Base-by-base conservation (phyloP, 208 protist genomes). In the Endotrypanum monterogeii region DNA sequence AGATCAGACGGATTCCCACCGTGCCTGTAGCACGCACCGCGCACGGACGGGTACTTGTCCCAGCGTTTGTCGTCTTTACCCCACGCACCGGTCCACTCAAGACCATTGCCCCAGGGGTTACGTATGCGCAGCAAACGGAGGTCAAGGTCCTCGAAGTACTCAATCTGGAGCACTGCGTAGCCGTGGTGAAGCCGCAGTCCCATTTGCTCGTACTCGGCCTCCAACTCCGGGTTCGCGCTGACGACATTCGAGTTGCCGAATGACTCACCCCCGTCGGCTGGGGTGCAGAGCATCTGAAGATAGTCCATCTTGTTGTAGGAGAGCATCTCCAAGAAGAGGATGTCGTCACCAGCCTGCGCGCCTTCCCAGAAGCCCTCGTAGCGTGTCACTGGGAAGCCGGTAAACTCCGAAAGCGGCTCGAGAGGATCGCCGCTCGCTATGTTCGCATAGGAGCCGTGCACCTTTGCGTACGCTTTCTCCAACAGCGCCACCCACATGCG, bases 401-500 rank as follows among this genome's bases (percentile, higher is more conserved):
- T 94, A 51, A 94, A 85, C 72, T 96, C 92, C 28, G 83, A 72
- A 14, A 96, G 72, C 12, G 89, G 86, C 70, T 94, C 80, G 32
- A 93, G 76, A 18, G 88, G 86, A 50, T 96, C 89, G 48, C 92
- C 92, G 65, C 86, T 88, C 37, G 79, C 84, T 55, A 96, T 93
- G 74, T 93, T 92, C 16, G 89, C 79, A 79, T 96, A 96, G 5
- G 81, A 91, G 37, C 85, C 87, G 76, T 95, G 83, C 37, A 94
- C 63, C 78, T 97, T 97, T 41, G 92, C 92, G 79, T 96, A 97
- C 8, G 89, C 80, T 78, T 97, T 97, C 79, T 97, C 88, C 52
- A 96, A 78, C 25, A 97, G 82, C 32, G 80, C 66, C 37, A 93
- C 83, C 93, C 93, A 97, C 85, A 96, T 73, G n/a, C 90, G 82